Evolutionary conservation across 129 eudicot genomes (phyloP).

Genomic region (Flaveria bidentis): DNA sequence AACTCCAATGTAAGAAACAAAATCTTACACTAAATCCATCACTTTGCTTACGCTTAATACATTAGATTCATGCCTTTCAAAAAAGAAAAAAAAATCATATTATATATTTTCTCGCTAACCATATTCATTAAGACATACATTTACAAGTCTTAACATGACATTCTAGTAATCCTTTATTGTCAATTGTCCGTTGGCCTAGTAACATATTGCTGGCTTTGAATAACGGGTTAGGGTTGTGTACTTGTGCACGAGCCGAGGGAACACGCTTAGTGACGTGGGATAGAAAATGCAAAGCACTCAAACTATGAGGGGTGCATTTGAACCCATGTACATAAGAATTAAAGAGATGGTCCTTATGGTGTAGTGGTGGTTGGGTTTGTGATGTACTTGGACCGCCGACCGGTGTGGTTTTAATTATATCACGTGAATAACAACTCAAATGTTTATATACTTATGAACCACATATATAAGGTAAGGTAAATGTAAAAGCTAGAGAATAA

Average conservation of each 20-base stretch:
- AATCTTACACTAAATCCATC: no score
- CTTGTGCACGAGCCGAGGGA: not conserved
- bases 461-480: not conserved
- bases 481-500: not conserved
- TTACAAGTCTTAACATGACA: not conserved
- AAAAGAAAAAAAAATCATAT: no score
- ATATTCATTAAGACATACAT: not conserved
- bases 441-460: constrained; percentile 8
- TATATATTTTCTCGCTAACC: no score
- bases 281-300: not conserved
- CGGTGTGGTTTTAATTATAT: constrained; percentile 29
- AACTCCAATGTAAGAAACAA: no score
- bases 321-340: constrained; percentile 1
- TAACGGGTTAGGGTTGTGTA: not conserved
- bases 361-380: constrained; percentile 9
- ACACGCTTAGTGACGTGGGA: not conserved
- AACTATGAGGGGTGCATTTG: constrained; percentile 3
- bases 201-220: not conserved
- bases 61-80: no score
- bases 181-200: no score
- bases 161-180: no score
- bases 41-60: no score
- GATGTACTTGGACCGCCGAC: constrained; percentile 13
- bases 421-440: constrained; percentile 33
- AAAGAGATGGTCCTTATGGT: constrained; percentile 22